Evolutionary conservation across 257 asterid species (phyloP), one percentile per base, ranked within the genome.

Genomic region (Nicotiana otophora): DNA sequence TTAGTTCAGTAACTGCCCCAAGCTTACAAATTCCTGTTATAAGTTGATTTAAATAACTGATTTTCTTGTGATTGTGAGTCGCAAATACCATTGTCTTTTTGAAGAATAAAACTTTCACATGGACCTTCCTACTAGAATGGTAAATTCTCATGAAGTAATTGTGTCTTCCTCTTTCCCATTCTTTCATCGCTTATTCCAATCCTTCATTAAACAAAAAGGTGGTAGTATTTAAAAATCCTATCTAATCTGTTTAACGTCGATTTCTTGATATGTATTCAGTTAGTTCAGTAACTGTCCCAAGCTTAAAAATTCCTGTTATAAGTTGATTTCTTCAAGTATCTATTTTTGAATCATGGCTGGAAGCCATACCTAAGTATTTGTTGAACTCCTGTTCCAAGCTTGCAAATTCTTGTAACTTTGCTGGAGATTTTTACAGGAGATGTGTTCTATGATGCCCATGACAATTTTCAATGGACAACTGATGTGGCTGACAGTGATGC

Each of bases 381-480:
- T 26, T 58, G 20, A 79, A 64, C 58, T 46, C 66, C 42, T 19
- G 46, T 67, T 3, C 69, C 42, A 62, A 34, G 54, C n/a, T 30
- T 67, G 34, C 31, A n/a, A 51, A 80, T 20, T 65, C 76, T 64
- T 60, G 36, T 48, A 46, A 26, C 53, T 84, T 61, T 82, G 39
- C 77, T 81, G 87, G 82, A 81, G 81, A 26, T 34, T 82, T 34
- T 86, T 78, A 86, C 92, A 96, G 99, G 92, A 79, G 98, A 94
- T 72, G 89, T 86, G 82, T 96, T 92, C 87, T 88, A 90, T 80
- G 99, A 92, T 82, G 97, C 98, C 54, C 87, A 85, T 64, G 98
- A 90, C 84, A 82, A 81, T 72, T 89, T 93, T 83, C 85, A 87
- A 36, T 78, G 76, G 80, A 82, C 84, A 31, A 78, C 81, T 16